phyloP scores from a whole-genome alignment of 139 green algal species.

The Chlamydomonas sp. region DNA sequence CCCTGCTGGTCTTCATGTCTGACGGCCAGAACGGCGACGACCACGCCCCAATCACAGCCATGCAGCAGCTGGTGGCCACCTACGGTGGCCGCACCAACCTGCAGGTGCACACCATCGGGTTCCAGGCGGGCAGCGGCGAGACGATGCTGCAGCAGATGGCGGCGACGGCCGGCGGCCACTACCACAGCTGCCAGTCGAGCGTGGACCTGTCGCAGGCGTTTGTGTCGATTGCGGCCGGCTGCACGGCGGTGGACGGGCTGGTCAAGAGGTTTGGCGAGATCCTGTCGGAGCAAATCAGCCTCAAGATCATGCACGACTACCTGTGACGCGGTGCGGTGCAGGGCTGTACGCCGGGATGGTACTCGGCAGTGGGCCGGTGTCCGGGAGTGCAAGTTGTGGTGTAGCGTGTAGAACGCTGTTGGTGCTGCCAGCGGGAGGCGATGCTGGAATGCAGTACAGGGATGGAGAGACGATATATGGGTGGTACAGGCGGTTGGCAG shows the following conservation, averaged over 20 bases:
- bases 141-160: conserved; percentile 48
- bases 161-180: conserved; percentile 23
- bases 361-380: too few species aligned
- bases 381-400: too few species aligned
- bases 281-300: conserved; percentile 48
- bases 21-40: conserved; percentile 41
- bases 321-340: too few species aligned
- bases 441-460: too few species aligned
- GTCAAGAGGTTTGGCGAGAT: conserved; percentile 51
- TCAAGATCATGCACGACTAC: conserved; percentile 57
- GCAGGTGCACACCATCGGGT: conserved; percentile 58
- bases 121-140: conserved; percentile 36
- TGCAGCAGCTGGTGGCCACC: conserved; percentile 3
- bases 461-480: too few species aligned
- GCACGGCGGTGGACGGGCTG: conserved; percentile 51
- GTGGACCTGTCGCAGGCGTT: conserved; percentile 43
- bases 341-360: too few species aligned
- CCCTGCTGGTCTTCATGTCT: conserved; percentile 58
- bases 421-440: too few species aligned
- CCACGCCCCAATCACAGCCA: neutral
- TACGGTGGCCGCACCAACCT: conserved; percentile 32
- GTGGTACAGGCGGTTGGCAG: too few species aligned
- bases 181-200: conserved; percentile 43
- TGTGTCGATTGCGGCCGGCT: conserved; percentile 45
- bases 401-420: too few species aligned